Base-by-base conservation (phyloP, 108 stramenopile species). In the Craspedostauros australis region DNA sequence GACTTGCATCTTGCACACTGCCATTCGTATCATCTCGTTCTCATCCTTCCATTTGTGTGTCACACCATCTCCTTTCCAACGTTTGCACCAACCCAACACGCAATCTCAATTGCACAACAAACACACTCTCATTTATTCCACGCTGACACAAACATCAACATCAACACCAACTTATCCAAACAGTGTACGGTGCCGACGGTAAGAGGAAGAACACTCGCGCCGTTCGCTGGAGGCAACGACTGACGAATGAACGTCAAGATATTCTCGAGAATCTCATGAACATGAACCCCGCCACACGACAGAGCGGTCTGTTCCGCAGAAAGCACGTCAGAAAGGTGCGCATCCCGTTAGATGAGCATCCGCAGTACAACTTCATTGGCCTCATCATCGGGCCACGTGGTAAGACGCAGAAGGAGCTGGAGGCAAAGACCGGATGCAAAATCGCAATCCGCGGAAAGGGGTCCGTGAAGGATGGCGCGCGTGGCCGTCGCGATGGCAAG, bases 401-500 rank as follows among this genome's bases (percentile, higher is more conserved):
- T 0, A 96, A 94, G 62, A 98, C 96, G 1, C 99, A 99, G 63
- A 98, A 98, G 70, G 95, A 95, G 25, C 76, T 99, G 66, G 98
- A 99, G 83, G 54, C 62, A 34, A 90, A 94, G 64, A 96, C 95
- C 4, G 95, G 93, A 26, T 97, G 96, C 72, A 97, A 96, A 66
- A 97, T 99, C 64, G 91, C 94, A 42, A 97, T 99, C 64, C 90
- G 99, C 0, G 99, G 99, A 1, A 82, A 83, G 42, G 99, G 99
- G 5, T 76, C 79, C 22, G 86, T 95, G n/a, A 96, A 96, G 67
- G 95, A 97, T 56, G 98, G 98, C 14, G 91, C 94, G 11, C 63
- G 93, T 38, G 91, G 90, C 24, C 62, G 93, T 19, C 70, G 86
- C 36, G 79, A 79, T 63, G 86, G 84, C 21, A 82, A 77, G 30